These are phyloP conservation scores for Amoeboaphelidium occidentale DNA, from an alignment of 371 early-diverging fungal genomes.

Conservation along the genomic window DNA sequence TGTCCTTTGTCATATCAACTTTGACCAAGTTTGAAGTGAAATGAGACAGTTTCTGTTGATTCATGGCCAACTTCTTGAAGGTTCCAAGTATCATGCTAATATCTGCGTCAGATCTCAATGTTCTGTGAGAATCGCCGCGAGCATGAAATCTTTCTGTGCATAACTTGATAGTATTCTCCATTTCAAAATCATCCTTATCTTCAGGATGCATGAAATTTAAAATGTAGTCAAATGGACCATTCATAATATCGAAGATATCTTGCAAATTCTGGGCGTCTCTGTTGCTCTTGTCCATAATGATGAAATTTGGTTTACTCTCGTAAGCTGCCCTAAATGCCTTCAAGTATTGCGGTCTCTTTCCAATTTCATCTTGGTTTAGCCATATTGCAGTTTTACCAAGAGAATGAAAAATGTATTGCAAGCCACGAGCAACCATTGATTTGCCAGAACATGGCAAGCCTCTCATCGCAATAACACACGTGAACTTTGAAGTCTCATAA, in stretches of 20 bases:
- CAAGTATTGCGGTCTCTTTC: background rate
- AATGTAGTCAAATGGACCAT: background rate
- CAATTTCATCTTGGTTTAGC: background rate
- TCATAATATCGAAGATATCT: background rate
- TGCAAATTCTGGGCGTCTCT: background rate
- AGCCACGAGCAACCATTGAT: background rate
- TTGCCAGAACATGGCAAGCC: background rate
- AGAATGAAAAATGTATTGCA: background rate
- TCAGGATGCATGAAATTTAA: background rate
- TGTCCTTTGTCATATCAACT: background rate
- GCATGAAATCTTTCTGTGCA: background rate
- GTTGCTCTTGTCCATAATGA: background rate
- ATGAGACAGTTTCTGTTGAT: background rate
- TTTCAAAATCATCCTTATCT: background rate
- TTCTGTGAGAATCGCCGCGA: background rate
- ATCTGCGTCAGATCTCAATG: background rate
- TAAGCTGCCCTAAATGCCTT: background rate
- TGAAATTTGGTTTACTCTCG: background rate
- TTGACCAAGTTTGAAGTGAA: background rate
- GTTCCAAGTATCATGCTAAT: background rate
- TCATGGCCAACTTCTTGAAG: background rate
- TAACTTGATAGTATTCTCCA: background rate
- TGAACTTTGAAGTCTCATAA: background rate
- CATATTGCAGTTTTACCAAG: background rate
- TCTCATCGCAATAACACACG: background rate